Percentiles rank a stretch among this genome's conserved stretches.
Conservation (phyloP, 495 filamentous ascomycete genomes). For the Glutinoglossum americanum region DNA sequence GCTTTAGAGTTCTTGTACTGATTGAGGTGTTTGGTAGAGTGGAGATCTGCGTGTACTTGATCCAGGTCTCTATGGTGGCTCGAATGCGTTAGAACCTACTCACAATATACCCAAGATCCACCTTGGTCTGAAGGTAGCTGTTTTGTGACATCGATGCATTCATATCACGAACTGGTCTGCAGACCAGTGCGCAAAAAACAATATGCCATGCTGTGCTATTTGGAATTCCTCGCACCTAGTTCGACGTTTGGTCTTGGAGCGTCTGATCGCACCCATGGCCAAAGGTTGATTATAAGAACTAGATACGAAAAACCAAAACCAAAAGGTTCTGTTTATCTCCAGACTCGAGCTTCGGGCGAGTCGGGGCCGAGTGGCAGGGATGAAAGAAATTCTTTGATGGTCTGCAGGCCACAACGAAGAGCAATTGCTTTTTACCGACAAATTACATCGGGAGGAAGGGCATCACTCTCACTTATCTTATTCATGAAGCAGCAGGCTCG, state of each 20-base stretch:
- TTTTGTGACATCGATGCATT: background rate
- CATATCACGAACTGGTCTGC: background rate
- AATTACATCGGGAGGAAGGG: too few species aligned
- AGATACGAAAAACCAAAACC: background rate
- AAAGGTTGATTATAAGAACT: too few species aligned
- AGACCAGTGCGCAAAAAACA: too few species aligned
- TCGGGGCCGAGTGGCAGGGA: conserved; percentile 4
- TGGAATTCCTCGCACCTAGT: conserved; percentile 26
- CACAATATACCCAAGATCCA: background rate
- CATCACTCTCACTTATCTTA: too few species aligned
- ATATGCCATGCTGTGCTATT: background rate
- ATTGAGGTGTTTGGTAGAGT: conserved; percentile 50
- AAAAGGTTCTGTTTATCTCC: background rate
- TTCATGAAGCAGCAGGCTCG: too few species aligned
- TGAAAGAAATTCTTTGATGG: conserved; percentile 4
- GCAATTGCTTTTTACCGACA: too few species aligned
- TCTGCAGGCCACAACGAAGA: background rate
- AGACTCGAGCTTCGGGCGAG: background rate
- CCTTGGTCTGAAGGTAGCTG: background rate
- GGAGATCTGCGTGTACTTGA: conserved; percentile 65
- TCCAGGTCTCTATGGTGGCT: conserved; percentile 47
- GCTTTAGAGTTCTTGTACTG: conserved; percentile 60
- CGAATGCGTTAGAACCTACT: background rate
- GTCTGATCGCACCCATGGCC: conserved; percentile 31
- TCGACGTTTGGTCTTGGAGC: conserved; percentile 35